Percentiles rank a stretch among this genome's conserved stretches.
Evolutionary conservation across 176 grass and related monocot genomes (phyloP).

Genomic region (Raddia guianensis): DNA sequence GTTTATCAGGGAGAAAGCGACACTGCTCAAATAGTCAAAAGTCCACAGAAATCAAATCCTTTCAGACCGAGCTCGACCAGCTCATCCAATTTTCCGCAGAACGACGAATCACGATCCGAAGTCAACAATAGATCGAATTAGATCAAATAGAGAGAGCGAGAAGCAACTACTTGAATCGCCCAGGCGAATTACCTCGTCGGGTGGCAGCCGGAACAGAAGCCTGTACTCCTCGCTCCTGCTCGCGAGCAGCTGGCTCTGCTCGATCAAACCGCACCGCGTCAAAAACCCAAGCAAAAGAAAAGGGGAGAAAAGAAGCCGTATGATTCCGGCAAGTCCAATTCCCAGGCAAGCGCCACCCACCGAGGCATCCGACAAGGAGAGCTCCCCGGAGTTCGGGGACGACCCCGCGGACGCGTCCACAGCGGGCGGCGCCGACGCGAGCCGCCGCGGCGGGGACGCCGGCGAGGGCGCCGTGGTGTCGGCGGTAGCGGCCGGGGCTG

Average conservation of each 20-base stretch:
- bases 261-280: constrained; percentile 13
- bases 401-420: constrained; percentile 33
- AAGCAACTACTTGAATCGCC: not conserved
- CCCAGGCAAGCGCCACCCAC: constrained; percentile 45
- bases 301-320: not conserved
- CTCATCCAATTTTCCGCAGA: not conserved
- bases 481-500: constrained; percentile 11
- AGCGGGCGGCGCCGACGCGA: constrained; percentile 32
- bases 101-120: constrained; percentile 4
- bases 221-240: constrained; percentile 93
- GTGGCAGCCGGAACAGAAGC: constrained; percentile 79
- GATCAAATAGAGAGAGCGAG: not conserved
- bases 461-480: constrained; percentile 44
- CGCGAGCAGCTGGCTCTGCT: constrained; percentile 55
- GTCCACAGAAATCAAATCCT: constrained; percentile 22
- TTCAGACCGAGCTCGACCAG: not conserved
- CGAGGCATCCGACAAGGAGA: constrained; percentile 35
- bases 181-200: constrained; percentile 68
- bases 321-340: constrained; percentile 29
- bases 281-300: constrained; percentile 15
- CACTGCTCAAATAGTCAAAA: constrained; percentile 13
- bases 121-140: constrained; percentile 4
- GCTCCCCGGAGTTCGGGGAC: constrained; percentile 47
- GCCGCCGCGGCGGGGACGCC: constrained; percentile 48
- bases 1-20: constrained; percentile 36